These are phyloP conservation scores for Fusarium protoensiforme DNA, from an alignment of 2,329 filamentous ascomycete genomes.

Conservation along the genomic window DNA sequence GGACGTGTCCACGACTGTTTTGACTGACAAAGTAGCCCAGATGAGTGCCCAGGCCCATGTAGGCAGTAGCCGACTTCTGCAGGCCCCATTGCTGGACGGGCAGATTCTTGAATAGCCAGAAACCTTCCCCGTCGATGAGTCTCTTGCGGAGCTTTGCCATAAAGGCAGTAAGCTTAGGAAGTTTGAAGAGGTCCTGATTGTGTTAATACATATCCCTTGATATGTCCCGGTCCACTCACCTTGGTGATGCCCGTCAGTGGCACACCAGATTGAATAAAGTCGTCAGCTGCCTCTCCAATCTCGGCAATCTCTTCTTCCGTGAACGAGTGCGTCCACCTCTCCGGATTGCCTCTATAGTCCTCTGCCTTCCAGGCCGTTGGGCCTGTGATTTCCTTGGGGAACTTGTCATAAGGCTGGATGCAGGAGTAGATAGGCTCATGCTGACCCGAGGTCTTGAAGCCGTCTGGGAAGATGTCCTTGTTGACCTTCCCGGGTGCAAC, in stretches of 20 bases:
- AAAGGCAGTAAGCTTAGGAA: conserved; percentile 44
- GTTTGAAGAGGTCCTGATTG: conserved; percentile 49
- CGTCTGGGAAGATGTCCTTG: conserved; percentile 54
- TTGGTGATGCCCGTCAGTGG: conserved; percentile 15
- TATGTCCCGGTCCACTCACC: neutral
- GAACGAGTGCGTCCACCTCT: conserved; percentile 80
- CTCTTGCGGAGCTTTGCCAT: conserved; percentile 50
- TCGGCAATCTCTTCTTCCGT: conserved; percentile 51
- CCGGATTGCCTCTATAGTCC: conserved; percentile 71
- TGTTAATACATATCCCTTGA: neutral
- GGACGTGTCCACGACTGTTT: conserved; percentile 83
- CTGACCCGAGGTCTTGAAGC: conserved; percentile 72
- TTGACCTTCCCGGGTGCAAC: neutral
- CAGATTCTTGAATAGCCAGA: conserved; percentile 89
- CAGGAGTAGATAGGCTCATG: conserved; percentile 74
- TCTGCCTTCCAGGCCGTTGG: conserved; percentile 78
- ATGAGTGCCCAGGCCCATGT: conserved; percentile 86
- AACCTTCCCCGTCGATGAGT: conserved; percentile 81
- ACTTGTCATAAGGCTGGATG: conserved; percentile 74
- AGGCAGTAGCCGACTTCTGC: conserved; percentile 82
- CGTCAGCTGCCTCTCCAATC: conserved; percentile 8
- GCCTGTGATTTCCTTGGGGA: conserved; percentile 77
- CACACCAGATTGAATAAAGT: conserved; percentile 11
- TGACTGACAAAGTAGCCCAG: conserved; percentile 88
- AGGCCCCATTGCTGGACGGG: conserved; percentile 80